These are phyloP conservation scores for Pleoardoris graminearum DNA, from an alignment of 2,329 filamentous ascomycete species.

Conservation along the genomic window DNA sequence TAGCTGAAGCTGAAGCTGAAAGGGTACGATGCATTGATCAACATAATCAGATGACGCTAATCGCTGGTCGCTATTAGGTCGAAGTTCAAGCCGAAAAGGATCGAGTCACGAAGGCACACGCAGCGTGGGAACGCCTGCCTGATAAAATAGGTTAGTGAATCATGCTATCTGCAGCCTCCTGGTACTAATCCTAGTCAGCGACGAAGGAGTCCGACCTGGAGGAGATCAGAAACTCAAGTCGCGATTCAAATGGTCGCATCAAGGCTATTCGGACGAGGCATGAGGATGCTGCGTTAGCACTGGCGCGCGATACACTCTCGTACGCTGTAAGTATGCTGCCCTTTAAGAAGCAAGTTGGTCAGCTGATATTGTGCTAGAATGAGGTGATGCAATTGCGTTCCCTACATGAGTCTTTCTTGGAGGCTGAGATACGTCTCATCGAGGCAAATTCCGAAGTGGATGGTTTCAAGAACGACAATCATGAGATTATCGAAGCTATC, in stretches of 20 bases:
- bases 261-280: slow-evolving; percentile 50
- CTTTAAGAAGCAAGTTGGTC: not conserved
- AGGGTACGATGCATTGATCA: slow-evolving; percentile 21
- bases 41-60: slow-evolving; percentile 4
- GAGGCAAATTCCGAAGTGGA: slow-evolving; percentile 83
- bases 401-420: slow-evolving; percentile 66
- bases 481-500: slow-evolving; percentile 37
- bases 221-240: slow-evolving; percentile 46
- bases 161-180: too few relatives aligned
- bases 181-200: slow-evolving; percentile 40
- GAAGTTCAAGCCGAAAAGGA: slow-evolving; percentile 65
- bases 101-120: slow-evolving; percentile 66
- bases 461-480: slow-evolving; percentile 68
- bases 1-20: slow-evolving; percentile 27
- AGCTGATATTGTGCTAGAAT: slow-evolving; percentile 48
- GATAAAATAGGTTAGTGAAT: slow-evolving; percentile 66
- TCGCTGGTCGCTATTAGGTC: slow-evolving; percentile 17
- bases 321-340: slow-evolving; percentile 54
- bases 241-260: slow-evolving; percentile 53
- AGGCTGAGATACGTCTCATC: slow-evolving; percentile 70
- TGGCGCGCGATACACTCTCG: slow-evolving; percentile 50
- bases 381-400: slow-evolving; percentile 65
- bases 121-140: slow-evolving; percentile 68
- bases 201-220: slow-evolving; percentile 53
- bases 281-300: slow-evolving; percentile 45